These are phyloP conservation scores for Populus hybrid DNA, from an alignment of 441 rosid species.

Conservation along the genomic window DNA sequence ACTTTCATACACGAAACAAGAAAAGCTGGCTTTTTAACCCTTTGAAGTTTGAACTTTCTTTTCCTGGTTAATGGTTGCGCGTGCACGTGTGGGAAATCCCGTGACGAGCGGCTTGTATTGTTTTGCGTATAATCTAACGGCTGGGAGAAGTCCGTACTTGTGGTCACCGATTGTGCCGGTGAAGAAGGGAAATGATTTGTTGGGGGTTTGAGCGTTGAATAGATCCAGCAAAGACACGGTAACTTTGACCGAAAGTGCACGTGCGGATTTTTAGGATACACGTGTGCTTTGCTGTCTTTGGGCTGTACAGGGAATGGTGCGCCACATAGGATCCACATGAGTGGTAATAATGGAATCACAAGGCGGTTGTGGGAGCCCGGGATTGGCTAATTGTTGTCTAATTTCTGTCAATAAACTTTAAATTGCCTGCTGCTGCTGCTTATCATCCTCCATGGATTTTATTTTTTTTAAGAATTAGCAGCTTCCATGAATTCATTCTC, in stretches of 20 bases:
- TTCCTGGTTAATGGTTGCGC: constrained; percentile 33
- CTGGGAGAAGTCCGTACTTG: constrained; percentile 11
- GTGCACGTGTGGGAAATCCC: constrained; percentile 35
- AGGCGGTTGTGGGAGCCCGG: constrained; percentile 9
- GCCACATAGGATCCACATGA: constrained; percentile 49
- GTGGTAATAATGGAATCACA: constrained; percentile 32
- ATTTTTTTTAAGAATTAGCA: too few relatives aligned
- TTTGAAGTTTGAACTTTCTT: too few relatives aligned
- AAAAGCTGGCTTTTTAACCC: too few relatives aligned
- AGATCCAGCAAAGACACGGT: constrained; percentile 33
- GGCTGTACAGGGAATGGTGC: constrained; percentile 23
- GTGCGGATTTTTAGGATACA: constrained; percentile 35
- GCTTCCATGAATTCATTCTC: too few relatives aligned
- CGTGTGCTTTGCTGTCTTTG: constrained; percentile 47
- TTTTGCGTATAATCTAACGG: constrained; percentile 18
- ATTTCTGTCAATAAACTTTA: neutral
- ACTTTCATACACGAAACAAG: too few relatives aligned
- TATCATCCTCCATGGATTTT: too few relatives aligned
- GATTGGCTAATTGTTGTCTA: neutral
- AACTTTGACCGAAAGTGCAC: constrained; percentile 43
- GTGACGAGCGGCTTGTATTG: constrained; percentile 5
- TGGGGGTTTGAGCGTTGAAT: constrained; percentile 36
- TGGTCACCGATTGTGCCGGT: constrained; percentile 32
- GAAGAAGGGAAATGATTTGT: constrained; percentile 16
- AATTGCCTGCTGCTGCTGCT: too few relatives aligned